Percentiles rank a stretch among this genome's conserved stretches.
These are phyloP conservation scores for Cercophora samala DNA, from an alignment of 495 filamentous ascomycete species.

Conservation along the genomic window DNA sequence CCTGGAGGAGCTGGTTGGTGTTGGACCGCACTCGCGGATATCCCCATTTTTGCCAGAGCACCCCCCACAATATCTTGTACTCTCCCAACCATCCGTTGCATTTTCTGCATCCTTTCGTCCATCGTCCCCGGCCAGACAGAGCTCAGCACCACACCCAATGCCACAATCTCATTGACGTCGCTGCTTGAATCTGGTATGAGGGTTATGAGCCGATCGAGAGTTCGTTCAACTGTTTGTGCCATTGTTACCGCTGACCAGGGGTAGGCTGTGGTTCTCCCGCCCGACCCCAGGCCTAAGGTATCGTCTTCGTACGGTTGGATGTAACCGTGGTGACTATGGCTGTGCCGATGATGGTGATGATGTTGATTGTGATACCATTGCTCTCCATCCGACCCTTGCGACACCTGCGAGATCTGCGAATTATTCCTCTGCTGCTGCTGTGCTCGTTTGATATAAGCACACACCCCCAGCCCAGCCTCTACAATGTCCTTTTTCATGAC, in stretches of 20 bases:
- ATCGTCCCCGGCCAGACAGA: neutral
- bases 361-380: neutral
- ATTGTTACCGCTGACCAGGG: slow-evolving; percentile 7
- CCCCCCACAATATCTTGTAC: neutral
- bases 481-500: slow-evolving; percentile 37
- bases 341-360: neutral
- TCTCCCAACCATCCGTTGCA: neutral
- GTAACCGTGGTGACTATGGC: neutral
- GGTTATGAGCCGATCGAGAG: neutral
- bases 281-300: no score
- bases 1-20: neutral
- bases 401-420: neutral
- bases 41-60: neutral
- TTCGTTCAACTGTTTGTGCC: slow-evolving; percentile 2
- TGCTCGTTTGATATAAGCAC: slow-evolving; percentile 34
- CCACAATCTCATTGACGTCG: slow-evolving; percentile 2
- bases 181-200: slow-evolving; percentile 2
- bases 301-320: no score
- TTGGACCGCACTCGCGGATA: neutral
- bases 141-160: slow-evolving; percentile 7
- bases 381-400: neutral
- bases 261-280: neutral
- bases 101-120: neutral
- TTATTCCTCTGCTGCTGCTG: neutral
- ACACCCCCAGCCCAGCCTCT: slow-evolving; percentile 38